Evolutionary conservation across 495 filamentous ascomycete genomes (phyloP).

Genomic region (Neurospora hispaniola): DNA sequence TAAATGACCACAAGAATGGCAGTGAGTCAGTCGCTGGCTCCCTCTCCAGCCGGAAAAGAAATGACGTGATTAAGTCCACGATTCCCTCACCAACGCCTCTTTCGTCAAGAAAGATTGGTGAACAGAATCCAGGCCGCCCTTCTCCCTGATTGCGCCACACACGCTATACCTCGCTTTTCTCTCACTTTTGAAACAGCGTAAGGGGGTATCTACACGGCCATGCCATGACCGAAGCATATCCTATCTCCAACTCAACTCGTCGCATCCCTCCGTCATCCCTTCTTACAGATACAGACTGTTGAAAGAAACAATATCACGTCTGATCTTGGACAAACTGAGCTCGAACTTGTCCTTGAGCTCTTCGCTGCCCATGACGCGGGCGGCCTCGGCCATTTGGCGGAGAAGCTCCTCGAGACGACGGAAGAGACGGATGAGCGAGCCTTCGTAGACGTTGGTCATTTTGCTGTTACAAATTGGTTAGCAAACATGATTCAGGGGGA

Average conservation of each 20-base stretch:
- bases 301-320: constrained; percentile 85
- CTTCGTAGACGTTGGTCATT: constrained; percentile 98
- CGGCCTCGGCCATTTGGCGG: constrained; percentile 94
- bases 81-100: not conserved
- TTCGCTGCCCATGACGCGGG: constrained; percentile 95
- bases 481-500: not conserved
- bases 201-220: not conserved
- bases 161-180: not conserved
- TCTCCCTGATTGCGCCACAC: not conserved
- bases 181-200: not conserved
- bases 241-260: not conserved
- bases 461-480: constrained; percentile 44
- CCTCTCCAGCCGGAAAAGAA: not conserved
- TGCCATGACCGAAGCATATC: not conserved
- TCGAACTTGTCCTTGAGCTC: constrained; percentile 89
- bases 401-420: constrained; percentile 88
- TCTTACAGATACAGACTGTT: constrained; percentile 79
- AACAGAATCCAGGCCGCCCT: not conserved
- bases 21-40: not conserved
- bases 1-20: not conserved
- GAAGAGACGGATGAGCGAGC: constrained; percentile 90
- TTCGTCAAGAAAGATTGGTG: not conserved
- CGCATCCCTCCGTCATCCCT: not conserved
- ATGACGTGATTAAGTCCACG: not conserved
- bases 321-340: constrained; percentile 67